Conservation (phyloP, 495 filamentous ascomycete genomes). For the Hypomontagnella submonticulosa region DNA sequence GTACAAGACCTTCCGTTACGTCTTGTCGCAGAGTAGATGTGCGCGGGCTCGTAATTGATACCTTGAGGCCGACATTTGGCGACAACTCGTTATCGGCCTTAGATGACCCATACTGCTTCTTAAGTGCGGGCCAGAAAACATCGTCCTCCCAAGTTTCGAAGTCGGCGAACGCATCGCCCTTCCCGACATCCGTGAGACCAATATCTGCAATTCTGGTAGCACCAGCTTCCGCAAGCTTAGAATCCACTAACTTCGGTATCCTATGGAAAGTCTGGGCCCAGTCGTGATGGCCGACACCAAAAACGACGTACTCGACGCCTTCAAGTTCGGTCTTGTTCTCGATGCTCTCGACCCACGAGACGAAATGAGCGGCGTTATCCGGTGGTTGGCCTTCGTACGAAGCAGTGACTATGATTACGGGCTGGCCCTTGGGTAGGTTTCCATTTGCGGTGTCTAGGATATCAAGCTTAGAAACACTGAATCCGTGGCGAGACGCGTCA, state of each 20-base stretch:
- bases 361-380: constrained; percentile 77
- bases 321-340: constrained; percentile 61
- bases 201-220: constrained; percentile 63
- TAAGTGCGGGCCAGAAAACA: constrained; percentile 71
- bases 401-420: constrained; percentile 73
- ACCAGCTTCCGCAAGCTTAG: constrained; percentile 61
- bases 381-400: constrained; percentile 81
- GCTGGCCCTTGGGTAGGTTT: constrained; percentile 68
- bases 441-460: constrained; percentile 70
- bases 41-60: constrained; percentile 69
- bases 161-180: constrained; percentile 72
- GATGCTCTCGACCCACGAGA: constrained; percentile 69
- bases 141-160: constrained; percentile 79
- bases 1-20: constrained; percentile 69
- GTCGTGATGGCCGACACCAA: constrained; percentile 68
- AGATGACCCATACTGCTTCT: constrained; percentile 57
- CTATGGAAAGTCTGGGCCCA: constrained; percentile 79
- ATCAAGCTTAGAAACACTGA: constrained; percentile 62
- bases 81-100: constrained; percentile 24
- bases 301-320: constrained; percentile 71
- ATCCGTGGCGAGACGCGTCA: constrained; percentile 68
- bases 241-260: constrained; percentile 73
- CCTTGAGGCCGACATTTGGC: constrained; percentile 54
- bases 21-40: constrained; percentile 72
- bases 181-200: constrained; percentile 70